A percentile compares a stretch with the other conserved stretches of the same genome.
Conservation (phyloP, 179 eudicot genomes). For the Drosera spatulata region DNA sequence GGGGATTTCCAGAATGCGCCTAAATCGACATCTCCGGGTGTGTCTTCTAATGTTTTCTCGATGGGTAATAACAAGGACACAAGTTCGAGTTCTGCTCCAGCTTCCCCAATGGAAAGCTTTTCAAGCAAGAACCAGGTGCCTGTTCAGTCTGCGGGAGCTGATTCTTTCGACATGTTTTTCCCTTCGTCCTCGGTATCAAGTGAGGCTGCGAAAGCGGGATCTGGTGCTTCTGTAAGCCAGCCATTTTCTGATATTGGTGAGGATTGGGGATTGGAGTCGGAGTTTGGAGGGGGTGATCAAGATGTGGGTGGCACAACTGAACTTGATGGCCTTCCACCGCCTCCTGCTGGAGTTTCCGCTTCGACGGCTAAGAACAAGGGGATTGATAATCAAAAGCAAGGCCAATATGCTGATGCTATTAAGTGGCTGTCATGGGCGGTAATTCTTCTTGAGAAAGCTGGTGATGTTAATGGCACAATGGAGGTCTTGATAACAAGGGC, state of each 20-base stretch:
- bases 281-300: constrained; percentile 37
- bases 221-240: constrained; percentile 21
- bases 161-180: constrained; percentile 60
- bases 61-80: constrained; percentile 14
- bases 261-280: constrained; percentile 58
- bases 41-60: constrained; percentile 15
- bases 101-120: constrained; percentile 35
- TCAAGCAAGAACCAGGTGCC: constrained; percentile 33
- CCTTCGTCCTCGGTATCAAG: constrained; percentile 21
- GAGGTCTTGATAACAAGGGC: constrained; percentile 81
- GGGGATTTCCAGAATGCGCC: constrained; percentile 57
- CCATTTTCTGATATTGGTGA: constrained; percentile 45
- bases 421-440: constrained; percentile 99
- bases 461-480: constrained; percentile 37
- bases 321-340: constrained; percentile 93
- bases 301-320: constrained; percentile 62
- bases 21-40: constrained; percentile 24
- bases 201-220: constrained; percentile 17
- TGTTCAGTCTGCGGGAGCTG: constrained; percentile 28
- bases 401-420: constrained; percentile 92
- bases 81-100: constrained; percentile 18
- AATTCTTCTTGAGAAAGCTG: constrained; percentile 58
- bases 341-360: constrained; percentile 78
- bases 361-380: constrained; percentile 69
- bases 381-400: constrained; percentile 77